Conservation (phyloP, 1,284 basidiomycete genomes). For the Prillingera fragicola region DNA sequence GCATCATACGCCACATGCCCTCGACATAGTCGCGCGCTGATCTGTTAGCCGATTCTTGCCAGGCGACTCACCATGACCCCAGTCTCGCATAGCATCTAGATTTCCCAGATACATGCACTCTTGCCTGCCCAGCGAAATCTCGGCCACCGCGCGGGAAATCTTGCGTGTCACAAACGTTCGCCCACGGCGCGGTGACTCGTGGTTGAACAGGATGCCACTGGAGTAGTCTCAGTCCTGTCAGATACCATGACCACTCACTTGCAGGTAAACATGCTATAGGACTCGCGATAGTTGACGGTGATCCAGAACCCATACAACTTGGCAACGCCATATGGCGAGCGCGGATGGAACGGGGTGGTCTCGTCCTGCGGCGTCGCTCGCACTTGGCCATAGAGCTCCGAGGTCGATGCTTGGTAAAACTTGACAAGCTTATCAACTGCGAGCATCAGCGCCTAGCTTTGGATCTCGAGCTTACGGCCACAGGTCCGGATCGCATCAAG, state of each 20-base stretch:
- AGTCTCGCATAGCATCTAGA: slow-evolving; percentile 82
- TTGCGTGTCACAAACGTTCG: slow-evolving; percentile 91
- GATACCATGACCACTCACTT: slow-evolving; percentile 15
- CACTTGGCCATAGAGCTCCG: slow-evolving; percentile 88
- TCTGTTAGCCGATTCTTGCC: background rate
- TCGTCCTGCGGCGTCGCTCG: slow-evolving; percentile 85
- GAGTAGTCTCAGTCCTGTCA: too few relatives aligned
- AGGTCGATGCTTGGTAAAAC: slow-evolving; percentile 73
- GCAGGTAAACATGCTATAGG: slow-evolving; percentile 85
- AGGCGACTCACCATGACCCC: slow-evolving; percentile 73
- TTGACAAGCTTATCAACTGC: slow-evolving; percentile 28
- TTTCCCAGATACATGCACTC: slow-evolving; percentile 83
- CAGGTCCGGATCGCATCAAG: slow-evolving; percentile 88
- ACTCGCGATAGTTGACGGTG: slow-evolving; percentile 55
- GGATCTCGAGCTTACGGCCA: slow-evolving; percentile 57
- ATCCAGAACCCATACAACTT: slow-evolving; percentile 58
- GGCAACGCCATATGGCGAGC: slow-evolving; percentile 83
- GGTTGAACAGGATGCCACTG: slow-evolving; percentile 87
- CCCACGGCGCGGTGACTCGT: slow-evolving; percentile 84
- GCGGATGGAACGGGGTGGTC: slow-evolving; percentile 88
- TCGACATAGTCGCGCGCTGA: slow-evolving; percentile 79
- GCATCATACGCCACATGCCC: slow-evolving; percentile 92
- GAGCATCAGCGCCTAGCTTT: background rate
- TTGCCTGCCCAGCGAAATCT: slow-evolving; percentile 79
- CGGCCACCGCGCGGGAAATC: slow-evolving; percentile 80